Evolutionary conservation across 768 basidiomycete species (phyloP).

Genomic region (Leccinum rimulosum): DNA sequence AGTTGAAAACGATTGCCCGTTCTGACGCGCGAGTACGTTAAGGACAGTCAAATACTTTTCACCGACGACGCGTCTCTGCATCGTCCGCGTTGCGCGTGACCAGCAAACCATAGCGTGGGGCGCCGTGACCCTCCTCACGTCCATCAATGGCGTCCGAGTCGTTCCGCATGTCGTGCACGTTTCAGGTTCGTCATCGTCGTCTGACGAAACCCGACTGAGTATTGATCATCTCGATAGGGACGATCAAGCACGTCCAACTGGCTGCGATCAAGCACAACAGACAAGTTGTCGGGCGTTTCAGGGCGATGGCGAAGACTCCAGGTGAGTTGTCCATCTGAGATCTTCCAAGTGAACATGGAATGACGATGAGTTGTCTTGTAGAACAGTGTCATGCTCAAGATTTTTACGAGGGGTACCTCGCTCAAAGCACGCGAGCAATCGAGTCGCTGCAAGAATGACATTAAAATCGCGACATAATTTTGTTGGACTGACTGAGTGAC

Average conservation of each 20-base stretch:
- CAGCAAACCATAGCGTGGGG: slow-evolving; percentile 81
- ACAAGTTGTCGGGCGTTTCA: slow-evolving; percentile 64
- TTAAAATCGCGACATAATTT: background rate
- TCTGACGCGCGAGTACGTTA: background rate
- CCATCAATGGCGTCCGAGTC: no score
- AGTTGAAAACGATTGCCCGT: background rate
- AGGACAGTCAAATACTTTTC: slow-evolving; percentile 83
- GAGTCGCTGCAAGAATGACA: slow-evolving; percentile 60
- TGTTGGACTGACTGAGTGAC: background rate
- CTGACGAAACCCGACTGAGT: background rate
- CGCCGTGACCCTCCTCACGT: slow-evolving; percentile 60
- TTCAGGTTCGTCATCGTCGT: slow-evolving; percentile 54
- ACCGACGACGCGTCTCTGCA: slow-evolving; percentile 76
- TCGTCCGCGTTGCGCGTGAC: slow-evolving; percentile 82
- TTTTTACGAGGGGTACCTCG: slow-evolving; percentile 58
- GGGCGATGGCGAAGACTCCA: slow-evolving; percentile 50
- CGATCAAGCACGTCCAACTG: slow-evolving; percentile 81
- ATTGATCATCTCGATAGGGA: slow-evolving; percentile 47
- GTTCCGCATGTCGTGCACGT: slow-evolving; percentile 63
- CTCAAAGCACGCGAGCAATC: slow-evolving; percentile 58
- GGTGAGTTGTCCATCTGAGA: slow-evolving; percentile 34
- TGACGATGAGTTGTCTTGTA: slow-evolving; percentile 16
- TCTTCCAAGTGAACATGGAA: background rate
- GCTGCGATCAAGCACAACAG: slow-evolving; percentile 75
- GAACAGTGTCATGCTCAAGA: slow-evolving; percentile 49